phyloP scores from a whole-genome alignment of 768 basidiomycete species.

The Tylopilus balloui region DNA sequence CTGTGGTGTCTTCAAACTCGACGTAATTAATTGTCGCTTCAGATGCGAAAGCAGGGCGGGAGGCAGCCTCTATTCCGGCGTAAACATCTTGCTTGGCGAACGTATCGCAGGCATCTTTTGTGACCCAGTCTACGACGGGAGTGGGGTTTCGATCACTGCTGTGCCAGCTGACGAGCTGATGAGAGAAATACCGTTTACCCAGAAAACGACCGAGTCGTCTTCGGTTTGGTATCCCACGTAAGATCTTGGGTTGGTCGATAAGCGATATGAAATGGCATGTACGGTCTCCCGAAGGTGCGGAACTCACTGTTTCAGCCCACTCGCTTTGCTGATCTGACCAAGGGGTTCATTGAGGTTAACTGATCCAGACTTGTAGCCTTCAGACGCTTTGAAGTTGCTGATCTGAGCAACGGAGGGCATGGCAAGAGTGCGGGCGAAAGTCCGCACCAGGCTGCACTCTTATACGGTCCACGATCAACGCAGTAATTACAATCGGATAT shows the following conservation, averaged over 20 bases:
- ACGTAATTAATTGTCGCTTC: constrained; percentile 15
- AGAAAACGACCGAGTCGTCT: constrained; percentile 25
- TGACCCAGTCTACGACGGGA: constrained; percentile 22
- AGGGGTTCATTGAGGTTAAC: constrained; percentile 13
- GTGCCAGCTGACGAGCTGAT: not conserved
- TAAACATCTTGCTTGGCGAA: constrained; percentile 12
- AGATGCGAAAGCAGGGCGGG: constrained; percentile 17
- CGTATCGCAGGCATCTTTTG: constrained; percentile 17
- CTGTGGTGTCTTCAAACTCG: constrained; percentile 20
- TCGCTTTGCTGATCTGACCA: constrained; percentile 6
- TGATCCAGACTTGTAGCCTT: constrained; percentile 17
- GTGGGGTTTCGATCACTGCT: constrained; percentile 5
- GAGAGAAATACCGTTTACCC: constrained; percentile 18
- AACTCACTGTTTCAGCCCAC: constrained; percentile 22
- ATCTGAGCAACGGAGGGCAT: constrained; percentile 28
- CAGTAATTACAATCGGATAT: no score
- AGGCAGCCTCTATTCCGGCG: not conserved
- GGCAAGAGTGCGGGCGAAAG: constrained; percentile 1
- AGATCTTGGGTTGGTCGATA: constrained; percentile 18
- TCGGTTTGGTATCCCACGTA: constrained; percentile 30
- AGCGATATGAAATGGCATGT: constrained; percentile 1
- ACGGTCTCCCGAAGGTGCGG: not conserved
- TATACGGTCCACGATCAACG: not conserved
- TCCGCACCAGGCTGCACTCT: not conserved
- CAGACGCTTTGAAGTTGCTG: constrained; percentile 22